These are phyloP conservation scores for Rhynchospora breviuscula DNA, from an alignment of 176 grass and related monocot genomes.

Conservation along the genomic window DNA sequence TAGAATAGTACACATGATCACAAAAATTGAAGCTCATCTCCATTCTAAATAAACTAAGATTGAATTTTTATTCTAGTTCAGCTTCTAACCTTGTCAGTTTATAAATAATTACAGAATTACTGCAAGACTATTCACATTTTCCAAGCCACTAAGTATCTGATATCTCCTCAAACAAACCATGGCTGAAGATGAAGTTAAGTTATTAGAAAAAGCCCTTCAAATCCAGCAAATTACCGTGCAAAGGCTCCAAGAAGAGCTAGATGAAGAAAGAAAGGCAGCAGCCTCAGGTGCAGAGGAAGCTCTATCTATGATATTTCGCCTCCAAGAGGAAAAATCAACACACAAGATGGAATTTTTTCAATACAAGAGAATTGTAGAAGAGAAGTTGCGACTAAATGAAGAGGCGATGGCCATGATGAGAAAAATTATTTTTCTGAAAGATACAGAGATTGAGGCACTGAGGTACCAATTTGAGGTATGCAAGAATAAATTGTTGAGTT, in stretches of 20 bases:
- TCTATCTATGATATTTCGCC: slow-evolving; percentile 40
- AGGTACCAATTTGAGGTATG: slow-evolving; percentile 29
- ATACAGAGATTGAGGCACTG: slow-evolving; percentile 30
- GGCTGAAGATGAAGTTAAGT: slow-evolving; percentile 23
- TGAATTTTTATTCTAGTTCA: not conserved
- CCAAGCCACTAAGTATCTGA: no score
- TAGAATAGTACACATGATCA: not conserved
- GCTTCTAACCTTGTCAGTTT: not conserved
- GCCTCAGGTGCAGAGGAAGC: slow-evolving; percentile 37
- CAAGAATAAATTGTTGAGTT: slow-evolving; percentile 20
- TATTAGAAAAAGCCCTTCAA: slow-evolving; percentile 23
- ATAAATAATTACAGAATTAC: not conserved
- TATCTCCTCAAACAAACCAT: slow-evolving; percentile 8
- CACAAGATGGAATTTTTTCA: slow-evolving; percentile 40
- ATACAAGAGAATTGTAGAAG: slow-evolving; percentile 40
- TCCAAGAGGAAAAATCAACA: slow-evolving; percentile 43
- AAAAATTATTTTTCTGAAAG: slow-evolving; percentile 38
- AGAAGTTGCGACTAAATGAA: slow-evolving; percentile 35
- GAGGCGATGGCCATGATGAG: slow-evolving; percentile 26
- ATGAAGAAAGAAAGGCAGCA: slow-evolving; percentile 40
- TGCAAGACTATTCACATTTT: not conserved
- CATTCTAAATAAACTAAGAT: not conserved
- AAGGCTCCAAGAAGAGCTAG: slow-evolving; percentile 27
- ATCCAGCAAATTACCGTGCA: slow-evolving; percentile 18
- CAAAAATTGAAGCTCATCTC: no score